A percentile compares a stretch with the other conserved stretches of the same genome.
Conservation (phyloP, 192 early-diverging fungal genomes). For the Allomyces arbusculus region DNA sequence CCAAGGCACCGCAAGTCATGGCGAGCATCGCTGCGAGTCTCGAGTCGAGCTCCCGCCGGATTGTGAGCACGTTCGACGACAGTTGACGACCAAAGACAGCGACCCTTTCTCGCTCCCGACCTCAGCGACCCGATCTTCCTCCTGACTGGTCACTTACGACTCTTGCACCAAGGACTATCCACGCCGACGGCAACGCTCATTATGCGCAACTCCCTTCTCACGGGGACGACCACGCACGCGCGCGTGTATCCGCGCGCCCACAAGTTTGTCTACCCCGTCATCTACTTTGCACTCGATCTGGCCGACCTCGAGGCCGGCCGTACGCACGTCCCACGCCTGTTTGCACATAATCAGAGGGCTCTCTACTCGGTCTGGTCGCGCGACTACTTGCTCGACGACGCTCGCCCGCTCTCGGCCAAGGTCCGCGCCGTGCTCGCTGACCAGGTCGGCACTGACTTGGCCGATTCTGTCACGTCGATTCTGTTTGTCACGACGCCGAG, state of each 20-base stretch:
- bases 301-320: not conserved
- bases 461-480: not conserved
- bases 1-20: too few species aligned
- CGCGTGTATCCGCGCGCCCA: not conserved
- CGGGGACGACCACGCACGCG: not conserved
- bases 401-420: not conserved
- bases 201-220: not conserved
- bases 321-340: not conserved
- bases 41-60: too few species aligned
- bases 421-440: not conserved
- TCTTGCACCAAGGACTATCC: too few species aligned
- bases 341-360: not conserved
- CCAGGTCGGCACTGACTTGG: not conserved
- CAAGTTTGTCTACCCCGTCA: not conserved
- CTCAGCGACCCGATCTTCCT: too few species aligned
- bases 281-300: not conserved
- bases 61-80: too few species aligned
- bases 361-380: not conserved
- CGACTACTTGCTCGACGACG: not conserved
- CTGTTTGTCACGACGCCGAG: conserved; percentile 17
- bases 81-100: too few species aligned
- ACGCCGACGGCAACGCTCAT: too few species aligned
- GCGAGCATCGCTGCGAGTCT: too few species aligned
- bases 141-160: too few species aligned
- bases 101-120: too few species aligned